A percentile compares a stretch with the other conserved stretches of the same genome.
Conservation (phyloP, 169 alveolate genomes). For the Babesia sp. region DNA sequence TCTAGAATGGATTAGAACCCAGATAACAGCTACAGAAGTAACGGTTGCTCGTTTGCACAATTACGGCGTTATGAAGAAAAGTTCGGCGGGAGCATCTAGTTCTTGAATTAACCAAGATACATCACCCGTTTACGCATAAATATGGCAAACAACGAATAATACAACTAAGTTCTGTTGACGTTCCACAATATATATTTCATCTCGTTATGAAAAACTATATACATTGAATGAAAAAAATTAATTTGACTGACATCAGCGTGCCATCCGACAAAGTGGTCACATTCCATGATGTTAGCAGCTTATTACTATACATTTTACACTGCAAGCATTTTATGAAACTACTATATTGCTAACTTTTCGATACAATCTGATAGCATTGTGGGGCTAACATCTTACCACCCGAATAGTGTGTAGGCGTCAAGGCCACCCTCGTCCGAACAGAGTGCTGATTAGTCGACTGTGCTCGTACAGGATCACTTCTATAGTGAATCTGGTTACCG, state of each 20-base stretch:
- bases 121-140: no score
- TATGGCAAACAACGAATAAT: no score
- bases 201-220: no score
- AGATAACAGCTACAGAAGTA: conserved; percentile 84
- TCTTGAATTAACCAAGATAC: conserved; percentile 1
- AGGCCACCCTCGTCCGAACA: not conserved
- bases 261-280: no score
- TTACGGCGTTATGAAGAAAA: conserved; percentile 77
- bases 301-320: no score
- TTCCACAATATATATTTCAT: no score
- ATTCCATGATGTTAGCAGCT: no score
- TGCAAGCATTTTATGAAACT: no score
- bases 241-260: no score
- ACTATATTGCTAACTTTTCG: no score
- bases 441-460: conserved; percentile 73
- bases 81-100: not conserved
- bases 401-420: conserved; percentile 23
- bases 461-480: conserved; percentile 86
- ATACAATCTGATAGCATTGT: not conserved
- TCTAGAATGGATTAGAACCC: conserved; percentile 82
- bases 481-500: conserved; percentile 80
- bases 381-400: conserved; percentile 17
- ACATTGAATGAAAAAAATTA: no score
- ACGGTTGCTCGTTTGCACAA: conserved; percentile 88
- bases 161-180: no score